A percentile compares a stretch with the other conserved stretches of the same genome.
Conservation (phyloP, 257 asterid genomes). For the Rubia yunnanensis region DNA sequence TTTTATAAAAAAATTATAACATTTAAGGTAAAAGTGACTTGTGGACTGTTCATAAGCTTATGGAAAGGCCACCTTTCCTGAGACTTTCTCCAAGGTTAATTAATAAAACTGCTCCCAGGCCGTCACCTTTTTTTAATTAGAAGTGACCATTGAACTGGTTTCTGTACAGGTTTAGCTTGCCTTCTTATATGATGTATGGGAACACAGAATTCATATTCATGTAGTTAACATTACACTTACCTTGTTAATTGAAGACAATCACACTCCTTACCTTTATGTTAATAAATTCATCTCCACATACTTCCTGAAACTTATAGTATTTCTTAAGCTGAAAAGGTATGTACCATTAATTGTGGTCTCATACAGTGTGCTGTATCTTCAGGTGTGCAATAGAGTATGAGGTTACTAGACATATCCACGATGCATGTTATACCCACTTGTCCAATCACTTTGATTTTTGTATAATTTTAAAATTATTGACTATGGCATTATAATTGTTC, state of each 20-base stretch:
- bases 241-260: not conserved
- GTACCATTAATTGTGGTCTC: too few relatives aligned
- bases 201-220: not conserved
- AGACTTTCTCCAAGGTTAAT: not conserved
- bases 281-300: not conserved
- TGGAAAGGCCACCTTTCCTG: too few relatives aligned
- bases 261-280: not conserved
- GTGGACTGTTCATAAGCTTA: too few relatives aligned
- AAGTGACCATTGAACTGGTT: not conserved
- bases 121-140: not conserved
- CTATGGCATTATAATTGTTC: not conserved
- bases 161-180: not conserved
- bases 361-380: not conserved
- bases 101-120: not conserved
- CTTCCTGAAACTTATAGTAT: not conserved
- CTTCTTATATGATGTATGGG: not conserved
- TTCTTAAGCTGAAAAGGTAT: not conserved
- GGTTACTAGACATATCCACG: not conserved
- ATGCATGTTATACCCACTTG: not conserved
- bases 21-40: too few relatives aligned
- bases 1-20: too few relatives aligned
- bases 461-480: not conserved
- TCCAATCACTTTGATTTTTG: not conserved
- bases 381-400: not conserved
- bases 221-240: too few relatives aligned